These are phyloP conservation scores for Scleromitrula shiraiana DNA, from an alignment of 2,329 filamentous ascomycete genomes.

Conservation along the genomic window DNA sequence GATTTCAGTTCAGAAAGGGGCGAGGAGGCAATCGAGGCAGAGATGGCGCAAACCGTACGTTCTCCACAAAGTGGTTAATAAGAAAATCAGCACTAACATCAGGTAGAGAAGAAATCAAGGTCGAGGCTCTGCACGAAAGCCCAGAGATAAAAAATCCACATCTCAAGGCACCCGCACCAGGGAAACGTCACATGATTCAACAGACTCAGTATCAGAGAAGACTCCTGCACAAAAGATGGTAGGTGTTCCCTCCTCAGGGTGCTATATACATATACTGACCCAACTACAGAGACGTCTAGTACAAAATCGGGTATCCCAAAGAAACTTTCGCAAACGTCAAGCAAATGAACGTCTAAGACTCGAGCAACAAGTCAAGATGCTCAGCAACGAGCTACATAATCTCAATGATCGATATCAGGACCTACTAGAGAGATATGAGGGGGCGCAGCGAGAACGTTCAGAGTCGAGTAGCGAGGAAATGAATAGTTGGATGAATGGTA, in stretches of 20 bases:
- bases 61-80: not conserved
- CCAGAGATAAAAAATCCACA: not conserved
- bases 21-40: slow-evolving; percentile 2
- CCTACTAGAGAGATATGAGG: slow-evolving; percentile 4
- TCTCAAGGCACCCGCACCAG: slow-evolving; percentile 5
- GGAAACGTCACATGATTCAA: slow-evolving; percentile 11
- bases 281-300: slow-evolving; percentile 5
- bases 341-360: slow-evolving; percentile 7
- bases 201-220: slow-evolving; percentile 5
- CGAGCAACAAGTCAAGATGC: slow-evolving; percentile 9
- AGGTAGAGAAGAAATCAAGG: slow-evolving; percentile 1
- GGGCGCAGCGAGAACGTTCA: slow-evolving; percentile 2
- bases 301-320: slow-evolving; percentile 9
- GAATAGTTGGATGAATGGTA: slow-evolving; percentile 1
- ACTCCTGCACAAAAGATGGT: slow-evolving; percentile 10
- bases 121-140: not conserved
- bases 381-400: slow-evolving; percentile 6
- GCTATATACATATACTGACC: not conserved
- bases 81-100: not conserved
- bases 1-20: not conserved
- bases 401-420: slow-evolving; percentile 7
- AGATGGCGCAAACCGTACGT: not conserved
- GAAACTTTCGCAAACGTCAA: slow-evolving; percentile 10
- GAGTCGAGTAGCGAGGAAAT: slow-evolving; percentile 1
- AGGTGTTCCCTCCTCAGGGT: not conserved